Evolutionary conservation across 306 rosid species (phyloP).

Genomic region (Sicyos edulis): DNA sequence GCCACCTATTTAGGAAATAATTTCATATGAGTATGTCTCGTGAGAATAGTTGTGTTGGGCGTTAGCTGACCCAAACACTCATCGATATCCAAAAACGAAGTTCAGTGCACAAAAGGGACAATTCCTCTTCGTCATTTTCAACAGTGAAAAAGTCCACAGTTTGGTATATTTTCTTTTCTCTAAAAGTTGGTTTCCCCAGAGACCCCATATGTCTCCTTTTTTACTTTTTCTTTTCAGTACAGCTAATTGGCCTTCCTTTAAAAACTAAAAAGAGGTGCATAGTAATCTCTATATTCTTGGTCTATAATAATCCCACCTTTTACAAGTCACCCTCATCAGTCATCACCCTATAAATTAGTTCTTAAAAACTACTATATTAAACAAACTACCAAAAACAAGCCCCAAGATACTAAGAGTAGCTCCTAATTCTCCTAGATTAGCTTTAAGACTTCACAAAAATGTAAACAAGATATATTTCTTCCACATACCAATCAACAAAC

Average conservation of each 20-base stretch:
- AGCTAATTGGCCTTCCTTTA: not conserved
- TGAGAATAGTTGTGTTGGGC: too few relatives aligned
- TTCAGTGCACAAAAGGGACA: not conserved
- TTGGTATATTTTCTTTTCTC: not conserved
- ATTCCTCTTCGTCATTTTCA: not conserved
- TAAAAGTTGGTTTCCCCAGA: not conserved
- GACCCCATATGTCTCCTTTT: not conserved
- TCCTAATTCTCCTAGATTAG: not conserved
- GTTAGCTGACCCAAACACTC: too few relatives aligned
- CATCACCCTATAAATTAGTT: not conserved
- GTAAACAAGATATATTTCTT: not conserved
- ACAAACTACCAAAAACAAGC: not conserved
- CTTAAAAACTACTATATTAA: not conserved
- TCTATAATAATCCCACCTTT: not conserved
- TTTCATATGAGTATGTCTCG: too few relatives aligned
- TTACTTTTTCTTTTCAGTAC: not conserved
- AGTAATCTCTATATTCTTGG: not conserved
- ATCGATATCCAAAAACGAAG: too few relatives aligned
- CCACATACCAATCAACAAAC: conserved; percentile 86
- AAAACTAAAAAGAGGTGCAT: not conserved
- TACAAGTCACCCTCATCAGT: not conserved
- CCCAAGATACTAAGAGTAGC: not conserved
- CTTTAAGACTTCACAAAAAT: not conserved
- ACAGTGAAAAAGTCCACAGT: not conserved
- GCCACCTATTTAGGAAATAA: too few relatives aligned